Base-by-base conservation (phyloP, 2,329 filamentous ascomycete species). In the Venturia carpophila region DNA sequence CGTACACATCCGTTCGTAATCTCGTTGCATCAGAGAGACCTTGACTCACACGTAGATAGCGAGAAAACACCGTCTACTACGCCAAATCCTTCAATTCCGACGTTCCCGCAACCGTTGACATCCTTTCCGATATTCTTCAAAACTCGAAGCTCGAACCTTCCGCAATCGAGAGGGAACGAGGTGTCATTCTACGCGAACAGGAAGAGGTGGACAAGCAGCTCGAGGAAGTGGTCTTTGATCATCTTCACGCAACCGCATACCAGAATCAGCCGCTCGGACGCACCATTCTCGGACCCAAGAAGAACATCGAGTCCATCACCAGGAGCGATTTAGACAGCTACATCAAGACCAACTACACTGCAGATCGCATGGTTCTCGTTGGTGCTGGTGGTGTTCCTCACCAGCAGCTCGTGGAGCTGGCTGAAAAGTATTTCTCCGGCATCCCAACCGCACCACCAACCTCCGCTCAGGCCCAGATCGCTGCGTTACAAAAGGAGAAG, bases 151-250 rank as follows among this genome's bases (percentile, higher is more conserved):
- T 99, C 76, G 94, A 99, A 82, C 82, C 87, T 74, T 82, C 85
- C 66, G 93, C 94, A 73, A 97, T 94, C 75, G 92, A 99, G 84
- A 90, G 95, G 71, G 94, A 99, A 84, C 90, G 94, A 76, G 93
- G 97, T 81, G 95, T 99, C 75, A 99, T 99, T 77, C 87, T 99
- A 73, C 89, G 94, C 75, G 94, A 99, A 81, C 94, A 96, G 73
- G 94, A 99, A 82, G 94, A 99, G 84, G 95, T 99, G 71, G 94
- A 99, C 86, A 99, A 99, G 87, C 93, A 97, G 83, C 83, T 97
- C 67, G 95, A 99, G 83, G 94, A 99, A 82, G 94, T 99, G 71
- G 95, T 99, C 67, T 99, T 99, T 75, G 94, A 99, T 82, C 94
- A 99, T 81, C 84, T 99, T 67, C 94, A 99, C 81, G 93, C 94